Base-by-base conservation (phyloP, 768 basidiomycete genomes). In the Panaeolus papilionaceus region DNA sequence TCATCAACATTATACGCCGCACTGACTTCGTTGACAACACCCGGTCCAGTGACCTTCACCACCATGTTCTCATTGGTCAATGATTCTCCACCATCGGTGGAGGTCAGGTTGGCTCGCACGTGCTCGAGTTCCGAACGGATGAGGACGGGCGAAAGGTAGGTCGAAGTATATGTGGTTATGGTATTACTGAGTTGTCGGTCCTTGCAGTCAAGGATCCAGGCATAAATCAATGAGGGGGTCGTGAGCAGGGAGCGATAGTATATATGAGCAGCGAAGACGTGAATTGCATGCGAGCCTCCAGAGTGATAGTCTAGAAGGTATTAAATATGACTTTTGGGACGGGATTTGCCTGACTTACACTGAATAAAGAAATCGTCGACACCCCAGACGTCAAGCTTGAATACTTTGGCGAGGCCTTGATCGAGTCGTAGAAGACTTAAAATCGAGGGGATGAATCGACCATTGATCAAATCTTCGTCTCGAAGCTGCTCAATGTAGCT, bases 1-100 rank as follows among this genome's bases (percentile, higher is more conserved):
- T 99, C 98, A 75, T 99, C 98, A 1, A 99, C 92, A 38, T 86
- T 81, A 74, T 97, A 99, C 18, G 87, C 85, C 10, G 91, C 94
- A 1, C 87, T 88, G 49, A 98, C 92, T 77, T 99, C 98, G 68
- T 91, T 89, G 26, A 89, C 85, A 1, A 86, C 85, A 39, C 77
- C 79, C 0, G 89, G 86, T 7, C 39, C 64, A n/a, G 37, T 69
- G 61, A 98, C 91, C 72, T 93, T 95, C 77, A 99, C 81, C 9
- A 85, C 86, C 67, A 98, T 79, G 67, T 89, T 92, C 70, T 96
- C 95, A 71, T 94, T 93, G 1, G 82, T 78, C 39, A 93, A 80
- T 66, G 87, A 87, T n/a, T 85, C 80, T 3, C 82, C 76, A 9
- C 80, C 79, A 33, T 39, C 62, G n/a, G 62, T 63, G 12, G 67